phyloP scores from a whole-genome alignment of 441 rosid species.

The Brassica balearica region DNA sequence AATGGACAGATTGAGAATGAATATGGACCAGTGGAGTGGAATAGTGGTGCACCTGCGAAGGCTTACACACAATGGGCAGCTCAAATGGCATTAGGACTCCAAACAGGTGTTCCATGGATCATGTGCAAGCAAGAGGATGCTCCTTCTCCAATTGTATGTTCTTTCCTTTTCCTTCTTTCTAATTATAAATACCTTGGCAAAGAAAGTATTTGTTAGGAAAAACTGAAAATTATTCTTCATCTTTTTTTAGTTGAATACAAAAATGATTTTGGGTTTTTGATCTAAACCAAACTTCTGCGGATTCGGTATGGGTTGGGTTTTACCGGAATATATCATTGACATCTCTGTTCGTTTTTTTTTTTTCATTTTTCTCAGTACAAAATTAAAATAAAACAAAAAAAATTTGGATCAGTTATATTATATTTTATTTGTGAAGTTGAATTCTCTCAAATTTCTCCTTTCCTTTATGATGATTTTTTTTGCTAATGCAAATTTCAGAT shows the following conservation, averaged over 20 bases:
- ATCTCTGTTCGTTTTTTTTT: too few species aligned
- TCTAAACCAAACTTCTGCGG: too few species aligned
- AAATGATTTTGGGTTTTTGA: too few species aligned
- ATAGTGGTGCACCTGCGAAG: conserved; percentile 62
- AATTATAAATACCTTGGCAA: background rate
- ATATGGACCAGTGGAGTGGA: conserved; percentile 68
- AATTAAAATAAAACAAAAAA: too few species aligned
- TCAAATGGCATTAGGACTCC: conserved; percentile 71
- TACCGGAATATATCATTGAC: too few species aligned
- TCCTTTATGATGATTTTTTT: background rate
- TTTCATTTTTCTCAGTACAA: too few species aligned
- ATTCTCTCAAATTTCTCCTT: conserved; percentile 7
- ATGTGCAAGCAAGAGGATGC: conserved; percentile 89
- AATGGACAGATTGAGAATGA: conserved; percentile 70
- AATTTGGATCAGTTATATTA: background rate
- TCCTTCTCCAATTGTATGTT: conserved; percentile 64
- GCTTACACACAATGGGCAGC: conserved; percentile 71
- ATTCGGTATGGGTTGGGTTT: too few species aligned
- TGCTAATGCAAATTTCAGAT: conserved; percentile 47
- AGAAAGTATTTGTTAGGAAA: background rate
- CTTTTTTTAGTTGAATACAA: background rate
- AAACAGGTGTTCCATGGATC: conserved; percentile 78
- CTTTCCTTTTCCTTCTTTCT: conserved; percentile 6
- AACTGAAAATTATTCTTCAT: background rate
- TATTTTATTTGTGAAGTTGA: background rate